Evolutionary conservation across 768 basidiomycete genomes (phyloP).

Genomic region (Hypholoma fasciculare): DNA sequence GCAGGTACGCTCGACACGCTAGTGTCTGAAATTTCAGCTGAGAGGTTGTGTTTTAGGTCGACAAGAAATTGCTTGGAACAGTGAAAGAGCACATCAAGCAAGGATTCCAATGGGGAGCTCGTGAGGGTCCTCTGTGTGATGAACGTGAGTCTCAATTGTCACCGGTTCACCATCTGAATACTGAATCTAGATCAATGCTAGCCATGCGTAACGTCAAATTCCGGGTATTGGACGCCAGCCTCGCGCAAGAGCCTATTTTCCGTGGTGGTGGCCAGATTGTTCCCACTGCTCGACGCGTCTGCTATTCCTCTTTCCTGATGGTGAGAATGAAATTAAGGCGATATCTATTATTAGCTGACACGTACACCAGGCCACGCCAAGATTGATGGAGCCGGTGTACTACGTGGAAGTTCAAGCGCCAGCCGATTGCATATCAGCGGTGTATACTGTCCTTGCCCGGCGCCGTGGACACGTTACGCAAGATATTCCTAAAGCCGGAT

Average conservation of each 20-base stretch:
- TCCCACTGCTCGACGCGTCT: conserved; percentile 96
- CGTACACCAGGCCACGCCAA: conserved; percentile 77
- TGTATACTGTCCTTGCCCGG: conserved; percentile 97
- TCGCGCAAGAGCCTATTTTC: conserved; percentile 96
- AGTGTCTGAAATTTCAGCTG: neutral
- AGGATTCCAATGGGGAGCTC: conserved; percentile 99
- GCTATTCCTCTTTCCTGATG: conserved; percentile 99
- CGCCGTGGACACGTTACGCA: conserved; percentile 99
- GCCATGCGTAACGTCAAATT: conserved; percentile 99
- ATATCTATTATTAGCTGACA: conserved; percentile 14
- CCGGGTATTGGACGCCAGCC: conserved; percentile 87
- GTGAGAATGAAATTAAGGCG: conserved; percentile 43
- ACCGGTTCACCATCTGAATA: neutral
- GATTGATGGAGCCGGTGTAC: conserved; percentile 96
- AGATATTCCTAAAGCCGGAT: conserved; percentile 97
- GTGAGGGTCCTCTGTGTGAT: conserved; percentile 97
- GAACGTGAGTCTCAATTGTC: conserved; percentile 73
- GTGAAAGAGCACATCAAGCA: conserved; percentile 97
- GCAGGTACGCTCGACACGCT: conserved; percentile 50
- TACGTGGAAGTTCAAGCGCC: conserved; percentile 99
- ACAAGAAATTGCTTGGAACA: conserved; percentile 87
- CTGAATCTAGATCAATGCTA: conserved; percentile 29
- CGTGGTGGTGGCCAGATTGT: conserved; percentile 98
- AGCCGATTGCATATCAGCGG: conserved; percentile 97
- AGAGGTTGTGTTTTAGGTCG: conserved; percentile 51